Evolutionary conservation across 441 rosid genomes (phyloP).

Genomic region (Erodium trifolium): DNA sequence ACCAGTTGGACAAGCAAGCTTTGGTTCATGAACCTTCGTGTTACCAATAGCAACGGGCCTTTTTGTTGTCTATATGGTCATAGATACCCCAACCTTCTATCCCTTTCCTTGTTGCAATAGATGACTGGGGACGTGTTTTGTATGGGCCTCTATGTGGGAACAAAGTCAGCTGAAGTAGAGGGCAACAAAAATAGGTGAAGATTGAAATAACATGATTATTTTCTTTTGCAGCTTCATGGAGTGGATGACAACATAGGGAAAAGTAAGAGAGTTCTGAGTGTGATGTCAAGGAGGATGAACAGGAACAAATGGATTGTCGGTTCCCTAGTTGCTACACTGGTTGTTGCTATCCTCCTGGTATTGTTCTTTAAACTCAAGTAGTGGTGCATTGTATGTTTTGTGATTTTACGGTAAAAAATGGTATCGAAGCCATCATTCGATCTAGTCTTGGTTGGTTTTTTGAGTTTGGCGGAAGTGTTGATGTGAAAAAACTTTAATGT

Average conservation of each 20-base stretch:
- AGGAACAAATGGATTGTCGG: constrained; percentile 82
- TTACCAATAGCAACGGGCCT: too few species aligned
- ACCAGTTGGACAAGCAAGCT: too few species aligned
- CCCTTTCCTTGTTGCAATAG: too few species aligned
- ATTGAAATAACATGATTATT: too few species aligned
- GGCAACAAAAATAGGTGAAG: too few species aligned
- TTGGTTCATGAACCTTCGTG: too few species aligned
- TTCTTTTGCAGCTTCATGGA: constrained; percentile 59
- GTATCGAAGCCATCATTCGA: neutral
- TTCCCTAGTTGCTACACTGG: constrained; percentile 40
- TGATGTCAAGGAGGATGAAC: constrained; percentile 73
- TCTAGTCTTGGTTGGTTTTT: neutral
- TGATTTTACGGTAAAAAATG: neutral
- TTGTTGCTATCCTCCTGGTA: constrained; percentile 48
- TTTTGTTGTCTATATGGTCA: too few species aligned
- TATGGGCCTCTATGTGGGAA: too few species aligned
- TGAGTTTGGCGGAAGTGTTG: neutral
- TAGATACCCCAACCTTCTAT: too few species aligned
- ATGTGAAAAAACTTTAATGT: neutral
- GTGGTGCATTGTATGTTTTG: neutral
- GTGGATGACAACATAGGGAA: constrained; percentile 77
- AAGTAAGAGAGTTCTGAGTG: constrained; percentile 73
- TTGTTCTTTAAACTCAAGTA: constrained; percentile 81
- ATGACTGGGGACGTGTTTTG: too few species aligned
- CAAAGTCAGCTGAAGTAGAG: too few species aligned